Evolutionary conservation across 306 rosid genomes (phyloP).

Genomic region (Elaeagnus macrophylla): DNA sequence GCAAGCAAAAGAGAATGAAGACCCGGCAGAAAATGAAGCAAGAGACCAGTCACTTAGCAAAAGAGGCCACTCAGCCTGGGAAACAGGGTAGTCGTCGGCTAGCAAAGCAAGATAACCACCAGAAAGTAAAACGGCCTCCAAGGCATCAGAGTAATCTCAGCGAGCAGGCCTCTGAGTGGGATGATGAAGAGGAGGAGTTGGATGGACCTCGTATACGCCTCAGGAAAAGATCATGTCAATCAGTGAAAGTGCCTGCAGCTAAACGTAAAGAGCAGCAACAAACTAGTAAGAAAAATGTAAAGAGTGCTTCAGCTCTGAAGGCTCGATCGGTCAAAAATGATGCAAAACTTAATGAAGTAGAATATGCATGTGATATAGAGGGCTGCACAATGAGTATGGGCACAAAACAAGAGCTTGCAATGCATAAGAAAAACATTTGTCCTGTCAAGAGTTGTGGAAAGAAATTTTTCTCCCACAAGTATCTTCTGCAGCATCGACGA

Average conservation of each 20-base stretch:
- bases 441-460: slow-evolving; percentile 99
- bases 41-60: slow-evolving; percentile 26
- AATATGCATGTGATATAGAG: slow-evolving; percentile 70
- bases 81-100: slow-evolving; percentile 34
- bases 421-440: slow-evolving; percentile 76
- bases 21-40: slow-evolving; percentile 39
- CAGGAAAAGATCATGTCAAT: slow-evolving; percentile 61
- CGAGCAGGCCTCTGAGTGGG: slow-evolving; percentile 15
- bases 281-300: slow-evolving; percentile 50
- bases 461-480: slow-evolving; percentile 94
- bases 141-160: slow-evolving; percentile 32
- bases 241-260: slow-evolving; percentile 28
- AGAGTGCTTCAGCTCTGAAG: slow-evolving; percentile 43
- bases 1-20: slow-evolving; percentile 43
- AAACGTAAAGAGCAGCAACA: slow-evolving; percentile 45
- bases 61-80: slow-evolving; percentile 31
- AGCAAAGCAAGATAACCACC: slow-evolving; percentile 11
- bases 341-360: slow-evolving; percentile 51
- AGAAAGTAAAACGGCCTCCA: slow-evolving; percentile 31
- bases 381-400: slow-evolving; percentile 87
- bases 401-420: slow-evolving; percentile 58
- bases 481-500: slow-evolving; percentile 94
- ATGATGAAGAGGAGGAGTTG: slow-evolving; percentile 43
- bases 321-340: slow-evolving; percentile 31
- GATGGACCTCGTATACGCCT: slow-evolving; percentile 91